These are phyloP conservation scores for Colletotrichum horii DNA, from an alignment of 2,329 filamentous ascomycete species.

Conservation along the genomic window DNA sequence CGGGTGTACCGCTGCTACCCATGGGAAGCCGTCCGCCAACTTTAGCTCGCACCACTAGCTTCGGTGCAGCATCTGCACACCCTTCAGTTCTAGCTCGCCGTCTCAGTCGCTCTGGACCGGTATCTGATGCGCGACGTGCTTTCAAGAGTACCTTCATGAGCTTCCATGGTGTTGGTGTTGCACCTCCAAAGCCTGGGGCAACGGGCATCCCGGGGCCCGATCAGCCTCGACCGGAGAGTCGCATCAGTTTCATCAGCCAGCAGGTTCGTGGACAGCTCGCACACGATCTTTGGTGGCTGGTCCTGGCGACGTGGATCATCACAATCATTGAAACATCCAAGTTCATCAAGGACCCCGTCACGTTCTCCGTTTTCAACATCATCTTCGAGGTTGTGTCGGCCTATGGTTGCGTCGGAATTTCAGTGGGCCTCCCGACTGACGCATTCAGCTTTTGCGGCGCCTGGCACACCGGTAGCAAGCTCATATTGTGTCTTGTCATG, in stretches of 20 bases:
- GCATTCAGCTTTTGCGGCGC: slow-evolving; percentile 61
- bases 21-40: not conserved
- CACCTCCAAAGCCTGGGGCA: not conserved
- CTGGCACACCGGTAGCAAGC: slow-evolving; percentile 60
- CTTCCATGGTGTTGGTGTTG: not conserved
- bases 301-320: slow-evolving; percentile 64
- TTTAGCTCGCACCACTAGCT: not conserved
- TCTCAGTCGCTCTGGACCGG: not conserved
- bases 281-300: slow-evolving; percentile 72
- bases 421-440: slow-evolving; percentile 57
- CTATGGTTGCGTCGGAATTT: slow-evolving; percentile 68
- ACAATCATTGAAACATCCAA: slow-evolving; percentile 63
- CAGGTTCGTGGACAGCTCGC: slow-evolving; percentile 68
- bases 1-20: rapidly evolving
- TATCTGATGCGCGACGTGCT: not conserved
- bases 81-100: not conserved
- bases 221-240: slow-evolving; percentile 31
- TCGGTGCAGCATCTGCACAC: not conserved
- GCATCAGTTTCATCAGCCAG: slow-evolving; percentile 54
- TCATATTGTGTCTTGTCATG: slow-evolving; percentile 64
- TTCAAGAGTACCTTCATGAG: not conserved
- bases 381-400: slow-evolving; percentile 62
- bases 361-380: slow-evolving; percentile 65
- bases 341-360: slow-evolving; percentile 54
- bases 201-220: not conserved